Percentiles rank a stretch among this genome's conserved stretches.
These are phyloP conservation scores for Marsdenia floribunda DNA, from an alignment of 257 asterid species.

Conservation along the genomic window DNA sequence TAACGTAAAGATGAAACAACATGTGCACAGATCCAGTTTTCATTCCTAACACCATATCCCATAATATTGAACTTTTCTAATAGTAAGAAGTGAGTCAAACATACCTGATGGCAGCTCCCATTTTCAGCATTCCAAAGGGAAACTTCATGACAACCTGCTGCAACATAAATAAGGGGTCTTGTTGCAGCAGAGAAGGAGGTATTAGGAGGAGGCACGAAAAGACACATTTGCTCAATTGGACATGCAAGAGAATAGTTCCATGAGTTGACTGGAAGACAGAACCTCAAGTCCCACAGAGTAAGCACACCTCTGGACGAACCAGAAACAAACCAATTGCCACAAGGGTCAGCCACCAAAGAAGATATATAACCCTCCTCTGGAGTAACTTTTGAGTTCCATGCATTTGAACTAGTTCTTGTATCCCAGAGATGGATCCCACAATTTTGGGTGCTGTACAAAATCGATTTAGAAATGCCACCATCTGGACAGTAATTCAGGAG, in stretches of 20 bases:
- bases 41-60: neutral
- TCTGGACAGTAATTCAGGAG: constrained; percentile 82
- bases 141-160: constrained; percentile 95
- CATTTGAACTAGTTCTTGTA: constrained; percentile 60
- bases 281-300: constrained; percentile 97
- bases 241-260: constrained; percentile 85
- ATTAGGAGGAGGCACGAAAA: constrained; percentile 81
- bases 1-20: neutral
- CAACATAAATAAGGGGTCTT: constrained; percentile 93
- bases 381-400: constrained; percentile 73
- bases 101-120: constrained; percentile 99
- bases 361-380: constrained; percentile 90
- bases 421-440: constrained; percentile 96
- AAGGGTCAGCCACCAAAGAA: constrained; percentile 85
- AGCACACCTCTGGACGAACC: constrained; percentile 98
- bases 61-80: neutral
- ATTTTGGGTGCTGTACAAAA: constrained; percentile 80
- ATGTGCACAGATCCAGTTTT: neutral
- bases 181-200: constrained; percentile 75
- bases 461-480: constrained; percentile 57
- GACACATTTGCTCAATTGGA: constrained; percentile 89
- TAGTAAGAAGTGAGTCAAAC: constrained; percentile 8
- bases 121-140: constrained; percentile 99
- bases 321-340: constrained; percentile 98
- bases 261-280: constrained; percentile 89